Conservation (phyloP, 352 stramenopile species). For the Globisporangium spinosum region DNA sequence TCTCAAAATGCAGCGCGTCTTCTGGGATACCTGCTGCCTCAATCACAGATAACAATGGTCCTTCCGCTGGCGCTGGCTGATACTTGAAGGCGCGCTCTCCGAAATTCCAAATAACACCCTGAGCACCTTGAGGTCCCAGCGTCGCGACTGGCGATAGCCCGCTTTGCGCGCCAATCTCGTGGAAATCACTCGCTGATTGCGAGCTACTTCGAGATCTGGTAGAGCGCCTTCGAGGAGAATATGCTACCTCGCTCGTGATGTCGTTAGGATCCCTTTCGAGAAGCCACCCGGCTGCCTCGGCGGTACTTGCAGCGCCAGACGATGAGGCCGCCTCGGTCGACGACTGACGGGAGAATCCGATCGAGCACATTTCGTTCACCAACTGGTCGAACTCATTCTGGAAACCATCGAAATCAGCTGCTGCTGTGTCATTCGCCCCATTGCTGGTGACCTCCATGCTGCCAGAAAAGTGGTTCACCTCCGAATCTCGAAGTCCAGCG, state of each 20-base stretch:
- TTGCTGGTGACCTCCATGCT: neutral
- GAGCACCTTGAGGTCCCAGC: conserved; percentile 48
- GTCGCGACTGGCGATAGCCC: conserved; percentile 32
- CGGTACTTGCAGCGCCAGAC: conserved; percentile 22
- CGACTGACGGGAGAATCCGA: conserved; percentile 39
- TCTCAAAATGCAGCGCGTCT: conserved; percentile 43
- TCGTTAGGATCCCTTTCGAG: conserved; percentile 20
- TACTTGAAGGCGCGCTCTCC: conserved; percentile 58
- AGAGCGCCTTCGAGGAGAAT: conserved; percentile 7
- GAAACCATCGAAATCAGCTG: neutral
- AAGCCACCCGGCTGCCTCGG: conserved; percentile 39
- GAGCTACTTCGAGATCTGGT: conserved; percentile 12
- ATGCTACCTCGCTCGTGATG: neutral
- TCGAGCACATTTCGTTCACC: conserved; percentile 46
- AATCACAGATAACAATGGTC: conserved; percentile 31
- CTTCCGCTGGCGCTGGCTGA: conserved; percentile 17
- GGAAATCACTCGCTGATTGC: neutral
- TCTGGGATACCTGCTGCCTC: conserved; percentile 25
- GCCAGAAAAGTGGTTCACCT: neutral
- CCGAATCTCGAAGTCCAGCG: conserved; percentile 1
- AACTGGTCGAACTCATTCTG: conserved; percentile 41
- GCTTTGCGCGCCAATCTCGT: neutral
- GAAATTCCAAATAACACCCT: conserved; percentile 73
- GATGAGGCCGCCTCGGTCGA: conserved; percentile 38
- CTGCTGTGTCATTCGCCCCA: neutral